Base-by-base conservation (phyloP, 164 flowering plant species). In the Annona squamosa region DNA sequence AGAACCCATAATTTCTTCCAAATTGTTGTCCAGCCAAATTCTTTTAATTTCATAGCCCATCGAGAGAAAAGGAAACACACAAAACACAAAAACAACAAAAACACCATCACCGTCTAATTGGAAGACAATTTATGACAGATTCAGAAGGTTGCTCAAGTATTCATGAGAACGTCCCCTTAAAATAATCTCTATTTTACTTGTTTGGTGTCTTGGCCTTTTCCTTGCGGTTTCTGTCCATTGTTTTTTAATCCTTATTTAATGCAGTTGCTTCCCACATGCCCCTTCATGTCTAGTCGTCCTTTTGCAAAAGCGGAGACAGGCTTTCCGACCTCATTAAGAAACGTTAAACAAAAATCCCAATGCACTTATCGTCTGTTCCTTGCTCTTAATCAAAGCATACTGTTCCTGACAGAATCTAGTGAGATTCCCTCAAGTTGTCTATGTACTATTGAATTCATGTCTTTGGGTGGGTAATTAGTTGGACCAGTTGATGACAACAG, bases 181-280 rank as follows among this genome's bases (percentile, higher is more conserved):
- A 52, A 52, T 52, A 52, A 52, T 66, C 43, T 66, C 68, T 66
- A 42, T 66, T 66, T 66, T 42, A 66, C 46, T 13, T 66, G n/a
- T 66, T 41, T 44, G 41, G 44, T 42, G 59, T 46, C 44, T 66
- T 46, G 45, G 13, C 45, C 68, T 66, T 42, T 42, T 42, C 17
- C 16, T 43, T 16, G 43, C 43, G 46, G 68, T 44, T 42, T 66
- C 47, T 42, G 46, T 16, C 68, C 46, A 66, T 43, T 66, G 68
- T 66, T 66, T 48, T 69, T 0, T 19, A 12, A 19, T 69, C 26
- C 67, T 7, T 61, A 17, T 43, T 62, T 66, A n/a, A 66, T 42
- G 12, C 42, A 42, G 46, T 65, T 61, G 65, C 65, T 61, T 9
- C 73, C 59, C 73, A 71, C 65, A 46, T 71, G 73, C 48, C 48